These are phyloP conservation scores for Isoetes taiwanensis DNA, from an alignment of 75 land plant species.

Conservation along the genomic window DNA sequence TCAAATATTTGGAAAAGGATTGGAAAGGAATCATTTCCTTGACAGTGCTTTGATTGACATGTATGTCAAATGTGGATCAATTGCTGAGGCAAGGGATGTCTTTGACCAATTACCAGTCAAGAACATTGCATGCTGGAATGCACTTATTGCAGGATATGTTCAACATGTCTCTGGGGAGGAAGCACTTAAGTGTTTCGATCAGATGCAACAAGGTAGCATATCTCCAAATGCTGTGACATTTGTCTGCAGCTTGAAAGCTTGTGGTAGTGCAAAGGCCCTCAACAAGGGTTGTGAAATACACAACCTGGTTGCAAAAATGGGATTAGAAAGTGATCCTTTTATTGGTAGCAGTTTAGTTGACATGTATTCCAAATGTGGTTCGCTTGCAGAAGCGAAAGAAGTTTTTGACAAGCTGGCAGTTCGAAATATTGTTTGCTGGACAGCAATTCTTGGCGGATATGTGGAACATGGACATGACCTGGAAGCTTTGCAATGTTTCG, in stretches of 20 bases:
- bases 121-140: constrained; percentile 25
- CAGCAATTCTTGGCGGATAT: constrained; percentile 15
- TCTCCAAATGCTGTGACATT: constrained; percentile 15
- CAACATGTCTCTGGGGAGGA: constrained; percentile 8
- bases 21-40: not conserved
- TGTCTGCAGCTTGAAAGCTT: constrained; percentile 3
- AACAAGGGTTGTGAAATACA: constrained; percentile 31
- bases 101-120: not conserved
- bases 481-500: constrained; percentile 9
- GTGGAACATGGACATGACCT: constrained; percentile 9
- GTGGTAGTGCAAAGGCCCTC: constrained; percentile 3
- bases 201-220: constrained; percentile 19
- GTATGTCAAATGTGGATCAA: not conserved
- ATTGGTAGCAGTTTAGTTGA: constrained; percentile 30
- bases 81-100: not conserved
- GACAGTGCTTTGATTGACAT: not conserved
- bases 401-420: not conserved
- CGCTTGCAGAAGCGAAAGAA: not conserved
- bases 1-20: no score
- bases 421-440: constrained; percentile 13
- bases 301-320: constrained; percentile 15
- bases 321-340: constrained; percentile 20
- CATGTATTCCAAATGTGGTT: no score
- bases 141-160: constrained; percentile 17
- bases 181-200: not conserved